These are phyloP conservation scores for Penicillium canariense DNA, from an alignment of 495 filamentous ascomycete species.

Conservation along the genomic window DNA sequence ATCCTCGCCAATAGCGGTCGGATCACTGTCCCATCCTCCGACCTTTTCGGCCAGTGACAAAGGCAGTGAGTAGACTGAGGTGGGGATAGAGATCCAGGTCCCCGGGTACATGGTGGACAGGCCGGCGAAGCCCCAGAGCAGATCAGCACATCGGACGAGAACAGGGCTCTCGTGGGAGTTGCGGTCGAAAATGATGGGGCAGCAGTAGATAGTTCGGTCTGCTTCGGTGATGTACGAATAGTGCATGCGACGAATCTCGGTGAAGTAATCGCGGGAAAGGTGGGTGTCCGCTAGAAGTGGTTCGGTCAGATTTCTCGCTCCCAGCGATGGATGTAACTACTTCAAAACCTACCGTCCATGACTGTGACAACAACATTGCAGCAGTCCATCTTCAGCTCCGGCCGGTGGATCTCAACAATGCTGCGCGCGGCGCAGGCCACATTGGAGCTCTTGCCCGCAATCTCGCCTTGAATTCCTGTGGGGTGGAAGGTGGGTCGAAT, in stretches of 20 bases:
- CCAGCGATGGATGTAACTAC: background rate
- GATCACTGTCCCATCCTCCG: constrained; percentile 64
- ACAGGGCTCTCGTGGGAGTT: constrained; percentile 64
- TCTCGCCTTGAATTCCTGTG: constrained; percentile 56
- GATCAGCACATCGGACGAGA: constrained; percentile 65
- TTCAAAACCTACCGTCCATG: constrained; percentile 58
- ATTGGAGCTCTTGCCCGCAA: constrained; percentile 68
- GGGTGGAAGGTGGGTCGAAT: constrained; percentile 64
- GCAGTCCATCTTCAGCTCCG: constrained; percentile 37
- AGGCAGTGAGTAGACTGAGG: constrained; percentile 66
- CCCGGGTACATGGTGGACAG: constrained; percentile 62
- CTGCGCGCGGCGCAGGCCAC: constrained; percentile 62
- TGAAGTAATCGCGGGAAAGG: constrained; percentile 62
- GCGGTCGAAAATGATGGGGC: constrained; percentile 71
- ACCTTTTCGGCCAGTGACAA: constrained; percentile 60
- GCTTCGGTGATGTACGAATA: constrained; percentile 51
- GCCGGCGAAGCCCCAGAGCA: constrained; percentile 65
- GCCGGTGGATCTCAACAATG: constrained; percentile 53
- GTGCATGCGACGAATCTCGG: constrained; percentile 58
- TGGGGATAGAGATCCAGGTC: constrained; percentile 60
- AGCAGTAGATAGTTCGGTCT: constrained; percentile 58
- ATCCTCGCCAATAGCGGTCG: constrained; percentile 68
- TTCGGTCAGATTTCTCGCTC: constrained; percentile 2
- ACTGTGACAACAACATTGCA: constrained; percentile 65
- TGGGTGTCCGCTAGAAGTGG: constrained; percentile 60